Evolutionary conservation across 805 yeast species (phyloP), one percentile per base, ranked within the genome.

Genomic region (Kurtzmaniella cleridarum): DNA sequence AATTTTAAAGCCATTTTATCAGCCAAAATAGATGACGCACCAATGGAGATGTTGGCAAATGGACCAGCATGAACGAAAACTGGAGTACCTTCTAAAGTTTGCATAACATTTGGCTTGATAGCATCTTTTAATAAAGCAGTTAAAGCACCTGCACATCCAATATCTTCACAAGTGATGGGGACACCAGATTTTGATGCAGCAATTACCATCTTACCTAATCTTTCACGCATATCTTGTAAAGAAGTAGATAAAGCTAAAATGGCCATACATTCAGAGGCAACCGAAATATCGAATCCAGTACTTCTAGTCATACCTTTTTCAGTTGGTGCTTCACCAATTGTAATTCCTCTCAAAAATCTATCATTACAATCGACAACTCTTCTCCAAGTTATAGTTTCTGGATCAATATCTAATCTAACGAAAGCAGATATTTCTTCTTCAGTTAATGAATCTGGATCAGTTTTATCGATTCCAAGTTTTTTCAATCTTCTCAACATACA

Each of bases 61-160:
- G 95, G 95, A 46, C 95, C 95, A 35, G 93, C 93, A 58, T 84
- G 95, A 36, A 84, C 87, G 52, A 84, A 76, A 14, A 84, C 95
- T 18, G 95, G 95, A 17, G 93, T 83, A 49, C 93, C 93, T 65
- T 84, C 95, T 55, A 84, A 73, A 27, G 93, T 82, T 69, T 84
- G 95, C 95, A 84, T 84, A 57, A 84, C 69, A 54, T 84, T 84
- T 47, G 95, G 95, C 59, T 84, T 84, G 49, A 84, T 76, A 13
- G 91, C 88, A 59, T 84, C 95, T 60, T 82, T 84, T 54, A 84
- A 69, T 50, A 84, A 65, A 2, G 91, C 93, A 43, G 91, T 80
- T 59, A 84, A 74, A 20, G 95, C 91, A 59, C 95, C 95, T 15
- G 90, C 90, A 66, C 85, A 79, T 30, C 93, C 88, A 50, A 84